phyloP scores from a whole-genome alignment of 352 stramenopile species.

The Globisporangium viniferum region DNA sequence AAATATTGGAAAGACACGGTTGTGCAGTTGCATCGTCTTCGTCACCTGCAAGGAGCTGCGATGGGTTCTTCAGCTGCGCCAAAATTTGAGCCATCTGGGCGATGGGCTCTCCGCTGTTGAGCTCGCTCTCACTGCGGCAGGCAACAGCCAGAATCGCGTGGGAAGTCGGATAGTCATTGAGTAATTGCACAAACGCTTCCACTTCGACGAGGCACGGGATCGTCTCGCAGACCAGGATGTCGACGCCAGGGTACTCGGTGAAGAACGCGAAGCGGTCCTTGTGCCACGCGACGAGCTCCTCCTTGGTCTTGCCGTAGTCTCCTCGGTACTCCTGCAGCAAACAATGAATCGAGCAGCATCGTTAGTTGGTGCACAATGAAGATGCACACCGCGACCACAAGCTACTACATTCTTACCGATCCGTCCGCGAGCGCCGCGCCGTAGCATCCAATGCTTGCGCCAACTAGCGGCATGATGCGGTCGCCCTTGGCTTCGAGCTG shows the following conservation, averaged over 20 bases:
- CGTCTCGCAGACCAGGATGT: constrained; percentile 85
- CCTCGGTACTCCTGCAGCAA: constrained; percentile 76
- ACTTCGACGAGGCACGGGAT: constrained; percentile 84
- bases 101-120: constrained; percentile 71
- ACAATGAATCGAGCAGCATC: neutral
- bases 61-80: constrained; percentile 41
- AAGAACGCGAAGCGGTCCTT: constrained; percentile 72
- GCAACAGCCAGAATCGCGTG: constrained; percentile 65
- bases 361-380: neutral
- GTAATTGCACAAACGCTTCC: constrained; percentile 66
- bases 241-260: constrained; percentile 35
- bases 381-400: neutral
- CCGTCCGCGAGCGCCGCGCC: constrained; percentile 79
- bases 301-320: constrained; percentile 65
- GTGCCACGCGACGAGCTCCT: constrained; percentile 78
- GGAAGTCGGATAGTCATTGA: constrained; percentile 58
- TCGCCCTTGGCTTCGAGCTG: constrained; percentile 28
- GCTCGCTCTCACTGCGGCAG: constrained; percentile 53
- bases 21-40: neutral
- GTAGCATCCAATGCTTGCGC: constrained; percentile 85
- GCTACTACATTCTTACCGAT: constrained; percentile 42
- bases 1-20: neutral
- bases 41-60: constrained; percentile 48
- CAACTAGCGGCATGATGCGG: constrained; percentile 68
- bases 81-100: constrained; percentile 39